Evolutionary conservation across 148 eudicot species (phyloP).

Genomic region (Tetragonia tetragonoides): DNA sequence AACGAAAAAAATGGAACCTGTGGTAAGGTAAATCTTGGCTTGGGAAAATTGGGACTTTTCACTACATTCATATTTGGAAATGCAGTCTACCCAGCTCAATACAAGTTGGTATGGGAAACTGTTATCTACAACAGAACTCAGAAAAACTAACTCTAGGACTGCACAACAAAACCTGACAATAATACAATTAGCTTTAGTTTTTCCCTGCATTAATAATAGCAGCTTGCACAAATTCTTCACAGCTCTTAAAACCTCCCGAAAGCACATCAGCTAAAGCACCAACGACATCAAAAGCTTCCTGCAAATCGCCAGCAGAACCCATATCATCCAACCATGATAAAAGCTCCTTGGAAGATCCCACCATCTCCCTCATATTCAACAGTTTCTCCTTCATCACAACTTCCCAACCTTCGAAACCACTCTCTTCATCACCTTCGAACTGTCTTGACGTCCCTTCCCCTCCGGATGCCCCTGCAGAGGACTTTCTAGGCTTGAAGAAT

Average conservation of each 20-base stretch:
- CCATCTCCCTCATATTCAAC: conserved; percentile 80
- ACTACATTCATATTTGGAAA: background rate
- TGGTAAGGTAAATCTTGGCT: background rate
- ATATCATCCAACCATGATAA: conserved; percentile 83
- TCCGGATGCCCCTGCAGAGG: conserved; percentile 15
- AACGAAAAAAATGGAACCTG: too few relatives aligned
- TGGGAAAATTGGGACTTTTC: conserved; percentile 19
- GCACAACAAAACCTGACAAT: conserved; percentile 11
- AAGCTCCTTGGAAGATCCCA: conserved; percentile 74
- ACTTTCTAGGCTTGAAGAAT: conserved; percentile 67
- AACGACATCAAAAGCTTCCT: conserved; percentile 83
- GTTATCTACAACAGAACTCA: conserved; percentile 11
- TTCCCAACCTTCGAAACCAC: conserved; percentile 79
- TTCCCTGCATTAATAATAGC: conserved; percentile 74
- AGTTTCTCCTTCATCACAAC: conserved; percentile 76
- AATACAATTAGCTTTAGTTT: conserved; percentile 28
- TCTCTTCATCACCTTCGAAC: conserved; percentile 46
- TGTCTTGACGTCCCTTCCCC: conserved; percentile 38
- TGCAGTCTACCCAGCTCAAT: background rate
- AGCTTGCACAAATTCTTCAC: conserved; percentile 82
- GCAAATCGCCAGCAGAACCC: conserved; percentile 61
- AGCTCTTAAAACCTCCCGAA: conserved; percentile 54
- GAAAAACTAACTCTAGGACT: conserved; percentile 5
- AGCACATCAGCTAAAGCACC: conserved; percentile 83
- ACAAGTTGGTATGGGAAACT: background rate